A percentile compares a stretch with the other conserved stretches of the same genome.
Evolutionary conservation across 441 rosid species (phyloP).

Genomic region (Iberis amara): DNA sequence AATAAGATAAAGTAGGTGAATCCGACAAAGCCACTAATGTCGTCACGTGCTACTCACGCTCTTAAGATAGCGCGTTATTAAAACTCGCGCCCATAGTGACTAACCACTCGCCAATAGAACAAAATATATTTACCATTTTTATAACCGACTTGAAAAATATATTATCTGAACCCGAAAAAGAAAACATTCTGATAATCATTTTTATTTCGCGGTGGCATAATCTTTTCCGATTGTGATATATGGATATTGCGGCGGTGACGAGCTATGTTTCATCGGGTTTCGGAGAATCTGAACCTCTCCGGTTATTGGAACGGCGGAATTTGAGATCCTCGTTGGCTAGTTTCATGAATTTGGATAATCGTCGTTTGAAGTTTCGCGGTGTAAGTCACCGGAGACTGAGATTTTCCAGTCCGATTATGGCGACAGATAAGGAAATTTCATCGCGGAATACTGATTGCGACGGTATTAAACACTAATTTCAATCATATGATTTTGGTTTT

Average conservation of each 20-base stretch:
- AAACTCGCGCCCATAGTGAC: slow-evolving; percentile 19
- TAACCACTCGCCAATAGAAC: slow-evolving; percentile 21
- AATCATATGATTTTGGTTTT: slow-evolving; percentile 3
- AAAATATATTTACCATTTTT: no score
- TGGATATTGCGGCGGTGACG: slow-evolving; percentile 28
- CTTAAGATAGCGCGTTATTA: background rate
- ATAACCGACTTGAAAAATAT: background rate
- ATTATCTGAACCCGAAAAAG: no score
- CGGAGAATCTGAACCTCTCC: slow-evolving; percentile 12
- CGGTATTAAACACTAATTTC: slow-evolving; percentile 23
- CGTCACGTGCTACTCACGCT: slow-evolving; percentile 4
- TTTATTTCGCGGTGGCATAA: no score
- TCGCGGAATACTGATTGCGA: slow-evolving; percentile 25
- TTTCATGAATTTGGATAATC: background rate
- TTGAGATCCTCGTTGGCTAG: slow-evolving; percentile 16
- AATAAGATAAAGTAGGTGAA: slow-evolving; percentile 15
- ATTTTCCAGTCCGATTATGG: slow-evolving; percentile 35
- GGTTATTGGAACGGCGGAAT: slow-evolving; percentile 22
- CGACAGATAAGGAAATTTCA: slow-evolving; percentile 36
- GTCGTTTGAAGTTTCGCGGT: background rate
- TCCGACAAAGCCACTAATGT: slow-evolving; percentile 17
- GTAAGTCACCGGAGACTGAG: slow-evolving; percentile 29
- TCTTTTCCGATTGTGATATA: background rate
- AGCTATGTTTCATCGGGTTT: slow-evolving; percentile 19
- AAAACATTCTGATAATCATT: no score